A percentile compares a stretch with the other conserved stretches of the same genome.
These are phyloP conservation scores for Groenewaldozyma auringiensis DNA, from an alignment of 1,139 yeast species.

Conservation along the genomic window DNA sequence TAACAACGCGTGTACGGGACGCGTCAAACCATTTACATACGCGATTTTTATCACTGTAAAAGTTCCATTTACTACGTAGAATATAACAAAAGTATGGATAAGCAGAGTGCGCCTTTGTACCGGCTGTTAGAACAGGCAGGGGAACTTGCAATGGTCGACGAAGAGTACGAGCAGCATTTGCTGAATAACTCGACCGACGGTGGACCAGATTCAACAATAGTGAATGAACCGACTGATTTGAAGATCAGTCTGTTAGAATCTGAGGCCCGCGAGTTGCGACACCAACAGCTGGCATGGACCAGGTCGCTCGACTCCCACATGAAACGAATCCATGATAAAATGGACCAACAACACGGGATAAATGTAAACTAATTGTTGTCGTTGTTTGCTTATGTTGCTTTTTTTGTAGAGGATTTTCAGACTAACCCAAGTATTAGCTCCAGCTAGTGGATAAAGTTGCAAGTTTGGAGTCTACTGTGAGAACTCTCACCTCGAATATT, in stretches of 20 bases:
- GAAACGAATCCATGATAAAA: neutral
- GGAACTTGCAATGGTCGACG: neutral
- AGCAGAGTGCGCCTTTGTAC: conserved; percentile 2
- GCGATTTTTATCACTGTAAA: too few species aligned
- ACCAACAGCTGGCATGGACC: conserved; percentile 2
- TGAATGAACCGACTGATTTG: neutral
- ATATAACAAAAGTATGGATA: too few species aligned
- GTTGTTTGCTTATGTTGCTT: neutral
- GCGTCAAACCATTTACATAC: too few species aligned
- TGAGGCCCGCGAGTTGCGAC: conserved; percentile 2
- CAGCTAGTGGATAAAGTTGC: too few species aligned
- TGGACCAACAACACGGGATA: neutral
- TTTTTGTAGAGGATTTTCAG: too few species aligned
- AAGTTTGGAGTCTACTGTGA: too few species aligned
- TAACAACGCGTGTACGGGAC: too few species aligned
- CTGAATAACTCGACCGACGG: neutral
- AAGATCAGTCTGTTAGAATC: neutral
- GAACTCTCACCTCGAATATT: too few species aligned
- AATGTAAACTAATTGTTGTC: too few species aligned
- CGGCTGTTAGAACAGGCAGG: neutral
- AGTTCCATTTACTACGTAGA: too few species aligned
- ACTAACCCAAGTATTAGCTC: too few species aligned
- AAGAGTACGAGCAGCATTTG: conserved; percentile 1
- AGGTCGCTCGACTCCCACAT: neutral
- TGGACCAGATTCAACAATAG: neutral